These are phyloP conservation scores for Penicillium sp. DNA, from an alignment of 2,329 filamentous ascomycete species.

Conservation along the genomic window DNA sequence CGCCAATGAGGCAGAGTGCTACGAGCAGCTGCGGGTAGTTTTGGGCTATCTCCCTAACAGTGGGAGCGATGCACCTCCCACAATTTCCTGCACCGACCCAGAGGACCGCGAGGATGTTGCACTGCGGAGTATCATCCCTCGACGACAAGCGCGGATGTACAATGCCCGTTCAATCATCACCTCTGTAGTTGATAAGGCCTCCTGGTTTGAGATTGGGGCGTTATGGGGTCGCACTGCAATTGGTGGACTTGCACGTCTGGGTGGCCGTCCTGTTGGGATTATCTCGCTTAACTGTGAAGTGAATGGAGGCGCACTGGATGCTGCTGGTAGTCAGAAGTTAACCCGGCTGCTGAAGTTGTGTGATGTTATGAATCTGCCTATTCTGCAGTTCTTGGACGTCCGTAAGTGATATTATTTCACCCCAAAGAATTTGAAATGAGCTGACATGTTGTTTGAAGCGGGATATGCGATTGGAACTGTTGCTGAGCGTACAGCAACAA, in stretches of 20 bases:
- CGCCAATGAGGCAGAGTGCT: conserved; percentile 59
- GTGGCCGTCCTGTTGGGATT: conserved; percentile 58
- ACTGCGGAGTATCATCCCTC: conserved; percentile 57
- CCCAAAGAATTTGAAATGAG: not conserved
- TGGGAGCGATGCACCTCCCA: conserved; percentile 55
- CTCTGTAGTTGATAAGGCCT: conserved; percentile 54
- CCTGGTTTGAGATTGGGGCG: conserved; percentile 63
- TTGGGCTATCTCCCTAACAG: conserved; percentile 59
- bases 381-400: conserved; percentile 63
- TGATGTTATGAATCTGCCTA: conserved; percentile 64
- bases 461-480: conserved; percentile 64
- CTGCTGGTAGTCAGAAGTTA: conserved; percentile 60
- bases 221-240: conserved; percentile 64
- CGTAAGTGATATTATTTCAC: conserved; percentile 37
- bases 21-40: conserved; percentile 59
- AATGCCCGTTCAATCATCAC: conserved; percentile 57
- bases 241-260: conserved; percentile 58
- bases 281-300: conserved; percentile 61
- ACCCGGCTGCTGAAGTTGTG: conserved; percentile 61
- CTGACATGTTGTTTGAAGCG: conserved; percentile 28
- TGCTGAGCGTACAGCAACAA: conserved; percentile 62
- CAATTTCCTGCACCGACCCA: conserved; percentile 48
- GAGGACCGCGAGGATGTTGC: conserved; percentile 49
- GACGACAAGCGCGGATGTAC: conserved; percentile 60
- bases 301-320: conserved; percentile 61